phyloP scores from a whole-genome alignment of 371 early-diverging fungal species.

The Lichtheimia ornata region DNA sequence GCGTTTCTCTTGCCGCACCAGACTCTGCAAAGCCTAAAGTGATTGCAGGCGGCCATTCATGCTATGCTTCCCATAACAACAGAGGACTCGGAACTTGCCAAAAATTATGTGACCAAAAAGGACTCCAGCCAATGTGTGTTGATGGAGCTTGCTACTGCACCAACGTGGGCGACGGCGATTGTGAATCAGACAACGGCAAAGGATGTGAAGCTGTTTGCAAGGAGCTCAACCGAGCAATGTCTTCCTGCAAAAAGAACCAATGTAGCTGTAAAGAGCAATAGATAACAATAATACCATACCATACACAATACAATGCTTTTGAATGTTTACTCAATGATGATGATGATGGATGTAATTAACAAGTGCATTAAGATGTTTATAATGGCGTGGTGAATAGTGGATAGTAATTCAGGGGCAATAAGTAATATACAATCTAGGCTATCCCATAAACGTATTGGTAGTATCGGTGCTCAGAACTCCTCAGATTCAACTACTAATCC shows the following conservation, averaged over 20 bases:
- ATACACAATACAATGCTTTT: background rate
- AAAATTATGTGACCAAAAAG: background rate
- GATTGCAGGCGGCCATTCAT: too few species aligned
- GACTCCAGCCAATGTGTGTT: slow-evolving; percentile 31
- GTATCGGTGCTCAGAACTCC: slow-evolving; percentile 53
- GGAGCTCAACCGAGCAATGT: slow-evolving; percentile 10
- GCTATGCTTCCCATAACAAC: too few species aligned
- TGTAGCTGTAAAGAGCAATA: slow-evolving; percentile 15
- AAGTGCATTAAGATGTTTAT: too few species aligned
- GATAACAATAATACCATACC: too few species aligned
- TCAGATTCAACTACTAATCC: slow-evolving; percentile 75
- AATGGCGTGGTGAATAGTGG: too few species aligned
- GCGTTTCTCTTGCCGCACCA: too few species aligned
- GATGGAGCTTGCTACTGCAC: slow-evolving; percentile 24
- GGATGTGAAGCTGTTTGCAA: slow-evolving; percentile 25
- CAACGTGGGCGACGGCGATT: slow-evolving; percentile 24
- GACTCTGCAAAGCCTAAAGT: too few species aligned
- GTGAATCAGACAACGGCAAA: slow-evolving; percentile 16
- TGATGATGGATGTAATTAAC: too few species aligned
- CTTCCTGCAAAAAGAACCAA: slow-evolving; percentile 18
- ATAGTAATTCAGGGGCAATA: too few species aligned
- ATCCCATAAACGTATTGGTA: background rate
- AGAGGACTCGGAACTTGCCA: too few species aligned
- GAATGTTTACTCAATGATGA: too few species aligned
- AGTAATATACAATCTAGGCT: too few species aligned